Evolutionary conservation across 176 grass and related monocot genomes (phyloP), one percentile per base, ranked within the genome.

Genomic region (Musa beccarii): DNA sequence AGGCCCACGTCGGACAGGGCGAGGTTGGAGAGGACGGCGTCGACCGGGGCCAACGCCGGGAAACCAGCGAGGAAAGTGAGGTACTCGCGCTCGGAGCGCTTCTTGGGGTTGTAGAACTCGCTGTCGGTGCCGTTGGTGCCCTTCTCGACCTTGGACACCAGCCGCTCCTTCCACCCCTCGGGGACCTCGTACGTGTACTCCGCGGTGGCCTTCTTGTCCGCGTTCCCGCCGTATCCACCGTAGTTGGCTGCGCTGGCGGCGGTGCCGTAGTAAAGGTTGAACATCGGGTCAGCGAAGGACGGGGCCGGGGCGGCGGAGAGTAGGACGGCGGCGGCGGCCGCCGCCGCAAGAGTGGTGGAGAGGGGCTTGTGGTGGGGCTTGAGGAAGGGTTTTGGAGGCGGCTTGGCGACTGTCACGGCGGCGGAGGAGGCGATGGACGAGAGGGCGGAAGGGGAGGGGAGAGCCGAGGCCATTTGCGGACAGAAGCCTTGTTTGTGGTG

Each of bases 61-160:
- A 98, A 87, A 12, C 88, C 88, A 0, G 84, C 1, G 50, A 98
- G 95, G 84, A 83, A 98, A 23, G 95, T 94, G 61, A 98, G 83
- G 88, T 98, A 94, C 83, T 94, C 90, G 51, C 79, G 79, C 82
- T 94, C 90, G 0, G 90, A n/a, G 24, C 95, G 90, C 83, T 94
- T 93, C 63, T 80, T 86, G 26, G 95, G 86, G 73, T 98, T 94
- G 95, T 87, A 98, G 90, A 98, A 98, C 79, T 98, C 90, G 68
- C 86, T 91, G 82, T 98, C 88, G 2, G 95, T 98, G 72, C 95
- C 95, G 71, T 98, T 98, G 63, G 95, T 98, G 84, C 95, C 95
- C 85, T 98, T 98, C 85, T 98, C 95, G 49, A 98, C 95, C 75
- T 98, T 98, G 28, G 90, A 98, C 71, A 98, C 88, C 55, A 84